Conservation (phyloP, 2,329 filamentous ascomycete genomes). For the Colletotrichum godetiae region DNA sequence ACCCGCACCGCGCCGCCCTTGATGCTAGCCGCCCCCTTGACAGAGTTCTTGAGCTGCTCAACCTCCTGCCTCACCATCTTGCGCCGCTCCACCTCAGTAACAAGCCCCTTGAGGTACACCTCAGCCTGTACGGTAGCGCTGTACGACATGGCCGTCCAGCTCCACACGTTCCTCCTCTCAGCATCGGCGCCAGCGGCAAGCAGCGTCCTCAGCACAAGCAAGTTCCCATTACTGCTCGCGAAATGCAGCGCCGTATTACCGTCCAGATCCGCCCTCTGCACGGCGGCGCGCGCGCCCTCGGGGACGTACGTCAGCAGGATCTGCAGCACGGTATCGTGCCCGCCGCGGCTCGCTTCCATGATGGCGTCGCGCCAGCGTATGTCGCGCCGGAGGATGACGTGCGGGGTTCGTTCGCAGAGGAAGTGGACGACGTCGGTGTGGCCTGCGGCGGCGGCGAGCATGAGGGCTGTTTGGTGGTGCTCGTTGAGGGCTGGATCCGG, state of each 20-base stretch:
- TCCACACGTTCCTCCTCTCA: constrained; percentile 77
- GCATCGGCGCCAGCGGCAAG: constrained; percentile 83
- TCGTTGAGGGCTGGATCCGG: constrained; percentile 81
- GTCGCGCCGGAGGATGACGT: constrained; percentile 74
- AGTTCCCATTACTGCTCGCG: constrained; percentile 83
- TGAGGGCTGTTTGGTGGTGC: constrained; percentile 82
- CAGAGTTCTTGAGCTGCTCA: constrained; percentile 47
- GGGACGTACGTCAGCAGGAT: constrained; percentile 72
- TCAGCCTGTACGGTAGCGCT: constrained; percentile 85
- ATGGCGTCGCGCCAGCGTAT: constrained; percentile 77
- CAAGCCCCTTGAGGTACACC: constrained; percentile 83
- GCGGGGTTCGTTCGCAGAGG: constrained; percentile 72
- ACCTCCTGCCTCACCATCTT: constrained; percentile 54
- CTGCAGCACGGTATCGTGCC: constrained; percentile 74
- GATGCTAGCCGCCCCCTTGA: constrained; percentile 47
- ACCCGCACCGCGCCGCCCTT: constrained; percentile 57
- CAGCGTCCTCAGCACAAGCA: constrained; percentile 81
- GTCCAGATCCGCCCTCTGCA: constrained; percentile 71
- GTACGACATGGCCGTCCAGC: constrained; percentile 87
- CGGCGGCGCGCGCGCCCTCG: constrained; percentile 62
- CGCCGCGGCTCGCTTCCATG: constrained; percentile 71
- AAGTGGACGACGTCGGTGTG: constrained; percentile 80
- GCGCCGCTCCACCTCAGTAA: constrained; percentile 76
- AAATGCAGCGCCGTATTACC: constrained; percentile 93
- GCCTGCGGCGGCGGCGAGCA: constrained; percentile 77